Conservation (phyloP, 2,329 filamentous ascomycete species). For the Ambrosiella xylebori region DNA sequence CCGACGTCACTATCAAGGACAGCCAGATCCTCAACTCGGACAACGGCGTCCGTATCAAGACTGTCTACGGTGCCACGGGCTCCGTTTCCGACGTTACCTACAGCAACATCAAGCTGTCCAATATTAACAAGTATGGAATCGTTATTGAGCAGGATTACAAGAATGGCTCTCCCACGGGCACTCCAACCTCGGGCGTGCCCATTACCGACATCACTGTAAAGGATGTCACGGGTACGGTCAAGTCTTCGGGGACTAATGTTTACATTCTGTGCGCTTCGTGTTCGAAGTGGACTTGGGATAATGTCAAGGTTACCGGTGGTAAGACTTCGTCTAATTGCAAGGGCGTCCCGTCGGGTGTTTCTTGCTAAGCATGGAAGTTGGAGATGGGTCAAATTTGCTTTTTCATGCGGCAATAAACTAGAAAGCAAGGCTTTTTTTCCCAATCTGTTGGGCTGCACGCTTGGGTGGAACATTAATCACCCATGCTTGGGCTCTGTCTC, state of each 20-base stretch:
- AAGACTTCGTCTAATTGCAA: slow-evolving; percentile 20
- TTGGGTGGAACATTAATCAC: neutral
- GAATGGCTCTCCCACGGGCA: slow-evolving; percentile 29
- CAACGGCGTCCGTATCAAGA: slow-evolving; percentile 37
- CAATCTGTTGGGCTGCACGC: neutral
- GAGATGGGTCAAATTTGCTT: neutral
- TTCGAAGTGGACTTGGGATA: slow-evolving; percentile 34
- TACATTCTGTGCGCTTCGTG: slow-evolving; percentile 37
- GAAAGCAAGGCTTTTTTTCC: neutral
- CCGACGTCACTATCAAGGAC: slow-evolving; percentile 31
- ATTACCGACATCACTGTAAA: slow-evolving; percentile 31
- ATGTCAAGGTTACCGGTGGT: slow-evolving; percentile 33
- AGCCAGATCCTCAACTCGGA: slow-evolving; percentile 33
- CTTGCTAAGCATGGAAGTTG: slow-evolving; percentile 4
- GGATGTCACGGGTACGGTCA: slow-evolving; percentile 27
- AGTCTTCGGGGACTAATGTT: slow-evolving; percentile 23
- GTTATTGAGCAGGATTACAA: slow-evolving; percentile 29
- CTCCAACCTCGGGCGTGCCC: slow-evolving; percentile 32
- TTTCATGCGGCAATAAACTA: too few relatives aligned
- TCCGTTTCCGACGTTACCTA: slow-evolving; percentile 27
- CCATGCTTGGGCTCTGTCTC: neutral
- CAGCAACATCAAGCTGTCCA: slow-evolving; percentile 24
- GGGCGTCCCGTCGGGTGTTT: slow-evolving; percentile 16
- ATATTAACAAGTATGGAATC: slow-evolving; percentile 25
- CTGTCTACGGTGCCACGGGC: slow-evolving; percentile 28